A percentile compares a stretch with the other conserved stretches of the same genome.
These are phyloP conservation scores for Colletotrichum sp. DNA, from an alignment of 2,329 filamentous ascomycete species.

Conservation along the genomic window DNA sequence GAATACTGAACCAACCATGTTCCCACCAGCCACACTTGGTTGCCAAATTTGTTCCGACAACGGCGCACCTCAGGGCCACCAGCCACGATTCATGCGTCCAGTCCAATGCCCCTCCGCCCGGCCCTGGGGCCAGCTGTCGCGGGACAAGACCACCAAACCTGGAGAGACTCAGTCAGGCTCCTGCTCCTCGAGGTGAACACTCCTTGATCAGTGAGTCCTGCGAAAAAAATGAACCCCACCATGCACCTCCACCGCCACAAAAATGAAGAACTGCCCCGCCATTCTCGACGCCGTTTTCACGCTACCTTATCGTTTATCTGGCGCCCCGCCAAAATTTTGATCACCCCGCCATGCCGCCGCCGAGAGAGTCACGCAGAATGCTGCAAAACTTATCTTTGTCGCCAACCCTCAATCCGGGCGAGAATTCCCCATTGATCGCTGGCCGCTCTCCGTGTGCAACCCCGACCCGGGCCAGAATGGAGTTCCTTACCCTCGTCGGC, in stretches of 20 bases:
- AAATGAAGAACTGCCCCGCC: constrained; percentile 13
- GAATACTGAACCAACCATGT: background rate
- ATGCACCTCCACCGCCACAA: constrained; percentile 17
- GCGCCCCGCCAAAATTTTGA: constrained; percentile 18
- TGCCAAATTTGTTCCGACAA: background rate
- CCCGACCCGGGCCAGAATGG: constrained; percentile 23
- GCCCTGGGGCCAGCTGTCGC: background rate
- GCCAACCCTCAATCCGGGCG: constrained; percentile 8
- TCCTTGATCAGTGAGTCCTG: background rate
- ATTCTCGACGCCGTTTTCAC: constrained; percentile 2
- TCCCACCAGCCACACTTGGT: background rate
- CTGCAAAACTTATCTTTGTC: constrained; percentile 16
- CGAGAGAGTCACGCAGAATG: constrained; percentile 15
- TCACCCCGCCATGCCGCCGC: constrained; percentile 19
- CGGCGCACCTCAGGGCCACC: background rate
- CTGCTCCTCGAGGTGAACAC: background rate
- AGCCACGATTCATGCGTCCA: constrained; percentile 13
- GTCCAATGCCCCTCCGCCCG: background rate
- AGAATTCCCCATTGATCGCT: constrained; percentile 20
- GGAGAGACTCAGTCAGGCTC: background rate
- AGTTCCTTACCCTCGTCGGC: constrained; percentile 39
- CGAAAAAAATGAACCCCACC: background rate
- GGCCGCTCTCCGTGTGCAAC: constrained; percentile 21
- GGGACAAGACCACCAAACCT: background rate
- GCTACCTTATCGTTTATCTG: constrained; percentile 16